Conservation (phyloP, 2,329 filamentous ascomycete genomes). For the Hypoxylon sp. region DNA sequence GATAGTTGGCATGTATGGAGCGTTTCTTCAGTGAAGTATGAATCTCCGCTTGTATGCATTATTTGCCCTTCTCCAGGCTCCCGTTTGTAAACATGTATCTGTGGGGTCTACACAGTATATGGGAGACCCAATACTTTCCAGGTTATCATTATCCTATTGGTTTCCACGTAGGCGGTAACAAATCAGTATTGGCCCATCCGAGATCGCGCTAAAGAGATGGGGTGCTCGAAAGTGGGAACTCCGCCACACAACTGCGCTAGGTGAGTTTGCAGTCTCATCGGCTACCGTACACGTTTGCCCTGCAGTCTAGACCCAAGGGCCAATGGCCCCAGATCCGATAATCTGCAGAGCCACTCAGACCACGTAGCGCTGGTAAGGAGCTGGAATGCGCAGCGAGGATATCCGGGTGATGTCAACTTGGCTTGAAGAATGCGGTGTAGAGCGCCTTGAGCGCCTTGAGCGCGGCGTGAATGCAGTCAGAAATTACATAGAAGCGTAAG, state of each 20-base stretch:
- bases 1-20: background rate
- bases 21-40: background rate
- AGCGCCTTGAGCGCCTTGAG: background rate
- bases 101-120: background rate
- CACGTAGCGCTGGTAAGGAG: no score
- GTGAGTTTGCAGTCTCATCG: background rate
- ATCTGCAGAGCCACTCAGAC: no score
- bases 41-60: background rate
- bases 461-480: background rate
- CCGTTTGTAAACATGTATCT: no score
- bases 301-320: no score
- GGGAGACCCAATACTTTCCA: background rate
- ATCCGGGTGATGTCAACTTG: background rate
- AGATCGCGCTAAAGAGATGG: no score
- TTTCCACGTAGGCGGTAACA: background rate
- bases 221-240: background rate
- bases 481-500: background rate
- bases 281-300: no score
- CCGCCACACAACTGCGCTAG: no score
- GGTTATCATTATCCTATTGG: background rate
- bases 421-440: background rate
- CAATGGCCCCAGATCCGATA: no score
- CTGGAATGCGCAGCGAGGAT: background rate
- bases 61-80: background rate
- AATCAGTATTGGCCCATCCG: background rate